Evolutionary conservation across 805 yeast species (phyloP), one percentile per base, ranked within the genome.

Genomic region (Barnettozyma sucrosica): DNA sequence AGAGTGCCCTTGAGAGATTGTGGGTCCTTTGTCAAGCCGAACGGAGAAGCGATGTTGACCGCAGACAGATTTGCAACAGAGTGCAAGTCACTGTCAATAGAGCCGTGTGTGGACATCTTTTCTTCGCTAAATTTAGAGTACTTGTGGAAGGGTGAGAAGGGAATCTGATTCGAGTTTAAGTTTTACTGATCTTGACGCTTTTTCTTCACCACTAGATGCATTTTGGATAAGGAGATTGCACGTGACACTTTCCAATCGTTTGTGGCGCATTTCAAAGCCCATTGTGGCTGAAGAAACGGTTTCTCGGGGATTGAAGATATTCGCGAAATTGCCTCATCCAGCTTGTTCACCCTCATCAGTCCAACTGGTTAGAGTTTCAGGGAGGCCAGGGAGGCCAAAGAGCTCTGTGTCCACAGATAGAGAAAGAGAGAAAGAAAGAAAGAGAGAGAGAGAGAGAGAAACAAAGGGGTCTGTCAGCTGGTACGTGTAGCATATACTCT

Each of bases 11-110:
- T 70, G 40, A 81, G 58, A 33, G 70, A 65, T 45, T 66, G 65
- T 8, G 85, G 84, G 59, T 81, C 84, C 19, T 74, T 67, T n/a
- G 80, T 72, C 20, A 77, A 55, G 8, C 85, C 88, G 62, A 82
- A 83, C 8, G 89, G 88, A 43, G 74, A 65, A 26, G 68, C 63
- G 32, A 61, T 55, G 13, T 72, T 67, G 19, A 75, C 72, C 25
- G 72, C 65, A 11, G 72, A 64, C 32, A 68, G 55, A 50, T 58
- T 58, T 14, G 57, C 50, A n/a, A 56, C 51, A 13, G 55, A 47
- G 1, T 53, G 52, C 2, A 58, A 48, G 40, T 34, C 44, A 38
- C 56, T 57, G 43, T 50, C 43, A 28, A 55, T 25, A n/a, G 61
- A 56, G 24, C 52, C 62, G 30, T 56, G 46, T 14, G 51, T 49